Conservation (phyloP, 129 eudicot species). For the Flaveria robusta region DNA sequence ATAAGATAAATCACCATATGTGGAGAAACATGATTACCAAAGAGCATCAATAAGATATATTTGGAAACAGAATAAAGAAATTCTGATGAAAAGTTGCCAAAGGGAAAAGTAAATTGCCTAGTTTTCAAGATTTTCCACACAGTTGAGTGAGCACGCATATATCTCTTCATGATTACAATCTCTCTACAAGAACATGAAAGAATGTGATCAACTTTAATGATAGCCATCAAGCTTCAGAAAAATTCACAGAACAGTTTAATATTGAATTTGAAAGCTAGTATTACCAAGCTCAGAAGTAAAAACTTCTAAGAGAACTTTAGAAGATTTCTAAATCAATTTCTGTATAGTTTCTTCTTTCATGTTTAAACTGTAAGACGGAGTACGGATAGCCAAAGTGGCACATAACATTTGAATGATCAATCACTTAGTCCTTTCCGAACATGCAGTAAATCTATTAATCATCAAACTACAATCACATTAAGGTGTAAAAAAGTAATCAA, state of each 20-base stretch:
- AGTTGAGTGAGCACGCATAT: neutral
- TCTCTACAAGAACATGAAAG: neutral
- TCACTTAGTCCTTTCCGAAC: neutral
- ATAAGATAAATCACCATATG: neutral
- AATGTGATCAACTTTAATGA: neutral
- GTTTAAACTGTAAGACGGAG: neutral
- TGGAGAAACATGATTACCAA: neutral
- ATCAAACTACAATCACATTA: neutral
- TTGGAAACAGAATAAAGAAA: neutral
- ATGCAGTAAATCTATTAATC: neutral
- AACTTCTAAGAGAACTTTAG: neutral
- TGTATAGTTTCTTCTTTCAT: too few relatives aligned
- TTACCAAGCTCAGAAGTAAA: neutral
- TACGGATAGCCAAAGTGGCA: neutral
- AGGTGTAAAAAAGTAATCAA: slow-evolving; percentile 3
- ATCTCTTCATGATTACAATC: neutral
- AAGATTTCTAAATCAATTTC: too few relatives aligned
- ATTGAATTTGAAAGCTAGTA: neutral
- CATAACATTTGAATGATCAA: neutral
- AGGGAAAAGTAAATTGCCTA: neutral
- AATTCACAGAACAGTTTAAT: neutral
- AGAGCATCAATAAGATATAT: neutral
- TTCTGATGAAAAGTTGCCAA: neutral
- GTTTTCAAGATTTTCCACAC: neutral
- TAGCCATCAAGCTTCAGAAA: neutral